Percentiles rank a stretch among this genome's conserved stretches.
These are phyloP conservation scores for Asterophora parasitica DNA, from an alignment of 768 basidiomycete genomes.

Conservation along the genomic window DNA sequence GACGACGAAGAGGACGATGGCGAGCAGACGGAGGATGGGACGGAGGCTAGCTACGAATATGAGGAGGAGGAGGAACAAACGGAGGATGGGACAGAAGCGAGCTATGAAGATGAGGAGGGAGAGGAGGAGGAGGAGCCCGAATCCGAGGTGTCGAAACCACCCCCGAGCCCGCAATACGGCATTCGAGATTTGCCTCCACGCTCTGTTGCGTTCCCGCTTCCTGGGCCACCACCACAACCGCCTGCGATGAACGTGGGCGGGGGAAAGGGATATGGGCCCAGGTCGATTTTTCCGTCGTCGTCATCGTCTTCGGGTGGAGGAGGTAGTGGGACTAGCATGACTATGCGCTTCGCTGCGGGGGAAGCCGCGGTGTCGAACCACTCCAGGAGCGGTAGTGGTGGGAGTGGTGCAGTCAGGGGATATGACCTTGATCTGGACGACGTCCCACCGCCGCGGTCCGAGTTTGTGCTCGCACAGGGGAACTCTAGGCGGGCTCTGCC, in stretches of 20 bases:
- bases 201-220: not conserved
- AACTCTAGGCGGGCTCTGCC: no score
- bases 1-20: constrained; percentile 20
- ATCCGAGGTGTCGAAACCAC: not conserved
- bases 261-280: not conserved
- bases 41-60: constrained; percentile 11
- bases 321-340: constrained; percentile 15
- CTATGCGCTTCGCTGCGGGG: constrained; percentile 16
- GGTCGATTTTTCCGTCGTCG: constrained; percentile 1
- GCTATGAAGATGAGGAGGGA: not conserved
- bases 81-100: constrained; percentile 16
- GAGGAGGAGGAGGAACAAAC: constrained; percentile 24
- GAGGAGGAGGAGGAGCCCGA: constrained; percentile 12
- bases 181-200: constrained; percentile 39
- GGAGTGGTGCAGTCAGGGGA: not conserved
- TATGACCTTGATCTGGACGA: constrained; percentile 15
- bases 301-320: not conserved
- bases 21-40: constrained; percentile 19
- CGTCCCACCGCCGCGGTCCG: constrained; percentile 15
- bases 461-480: constrained; percentile 2
- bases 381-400: not conserved
- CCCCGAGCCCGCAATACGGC: constrained; percentile 37
- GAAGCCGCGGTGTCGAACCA: not conserved
- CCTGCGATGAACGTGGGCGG: constrained; percentile 5
- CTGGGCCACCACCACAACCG: constrained; percentile 11